Conservation (phyloP, 1,284 basidiomycete species). For the Ustilago curta region DNA sequence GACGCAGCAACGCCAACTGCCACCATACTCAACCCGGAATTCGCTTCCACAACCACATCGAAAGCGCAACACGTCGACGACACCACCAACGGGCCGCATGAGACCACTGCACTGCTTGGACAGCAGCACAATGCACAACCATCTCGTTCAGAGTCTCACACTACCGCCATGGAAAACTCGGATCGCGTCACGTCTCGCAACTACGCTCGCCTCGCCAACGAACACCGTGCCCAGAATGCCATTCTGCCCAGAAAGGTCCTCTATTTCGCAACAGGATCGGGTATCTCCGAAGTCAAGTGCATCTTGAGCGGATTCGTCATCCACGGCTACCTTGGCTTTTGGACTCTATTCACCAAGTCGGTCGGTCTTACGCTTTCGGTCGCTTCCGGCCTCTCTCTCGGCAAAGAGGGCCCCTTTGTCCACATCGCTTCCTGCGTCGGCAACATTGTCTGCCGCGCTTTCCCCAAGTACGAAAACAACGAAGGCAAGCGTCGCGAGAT, state of each 20-base stretch:
- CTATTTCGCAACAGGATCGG: conserved; percentile 86
- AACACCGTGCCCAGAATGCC: conserved; percentile 45
- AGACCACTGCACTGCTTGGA: conserved; percentile 36
- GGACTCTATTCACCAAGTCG: conserved; percentile 88
- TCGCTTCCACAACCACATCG: not conserved
- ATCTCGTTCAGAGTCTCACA: conserved; percentile 5
- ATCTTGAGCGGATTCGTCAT: conserved; percentile 93
- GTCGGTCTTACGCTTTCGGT: conserved; percentile 84
- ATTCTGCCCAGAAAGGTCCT: conserved; percentile 71
- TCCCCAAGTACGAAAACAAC: conserved; percentile 79
- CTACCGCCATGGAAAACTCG: not conserved
- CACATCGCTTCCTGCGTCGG: conserved; percentile 95
- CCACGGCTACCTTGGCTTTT: conserved; percentile 92
- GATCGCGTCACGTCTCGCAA: conserved; percentile 16
- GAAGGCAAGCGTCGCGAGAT: conserved; percentile 73
- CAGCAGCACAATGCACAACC: conserved; percentile 15
- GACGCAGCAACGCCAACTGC: conserved; percentile 13
- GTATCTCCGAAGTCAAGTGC: conserved; percentile 97
- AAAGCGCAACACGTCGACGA: not conserved
- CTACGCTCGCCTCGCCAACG: conserved; percentile 37
- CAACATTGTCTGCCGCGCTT: conserved; percentile 90
- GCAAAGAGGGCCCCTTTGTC: conserved; percentile 94
- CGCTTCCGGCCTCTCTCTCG: conserved; percentile 35
- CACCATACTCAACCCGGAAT: conserved; percentile 20
- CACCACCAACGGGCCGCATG: conserved; percentile 13